Base-by-base conservation (phyloP, 768 basidiomycete genomes). In the Collybiopsis luxurians region DNA sequence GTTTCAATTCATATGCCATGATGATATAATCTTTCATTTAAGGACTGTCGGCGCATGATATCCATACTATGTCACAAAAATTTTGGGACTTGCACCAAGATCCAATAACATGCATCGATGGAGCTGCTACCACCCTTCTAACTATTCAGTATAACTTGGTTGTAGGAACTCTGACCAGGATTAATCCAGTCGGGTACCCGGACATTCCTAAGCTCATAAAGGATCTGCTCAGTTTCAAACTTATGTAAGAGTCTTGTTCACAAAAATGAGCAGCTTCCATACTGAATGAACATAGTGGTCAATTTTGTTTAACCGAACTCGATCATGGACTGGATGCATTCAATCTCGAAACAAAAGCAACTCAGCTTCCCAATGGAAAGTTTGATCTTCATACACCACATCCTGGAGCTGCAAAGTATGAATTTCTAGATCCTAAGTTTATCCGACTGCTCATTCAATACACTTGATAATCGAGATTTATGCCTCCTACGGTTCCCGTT, bases 321-420 rank as follows among this genome's bases (percentile, higher is more conserved):
- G 74, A 67, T 2, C 76, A 76, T 44, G 75, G 75, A 19, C 60
- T 76, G 10, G 75, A 77, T 48, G 70, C 68, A 13, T 52, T 63
- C 10, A 69, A 74, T 59, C 52, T 75, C 15, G 74, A 75, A 58
- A 76, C 75, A 1, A 73, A 69, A 1, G 74, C 74, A 9, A 73
- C 69, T 2, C 60, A 67, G 24, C 60, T 71, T 0, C 65, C 67
- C 1, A 61, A 66, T 27, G 73, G 69, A 0, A 58, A 54, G 17
- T 75, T 73, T 55, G 57, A 64, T 23, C 60, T 75, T 23, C 61
- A 75, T 62, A 72, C 73, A 0, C 73, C 72, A 2, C 49, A 53
- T 15, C 55, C 56, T 3, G 45, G 60, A 6, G 73, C 73, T 17
- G 72, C 72, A 1, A 73, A 74, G 74, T 75, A 54, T n/a, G n/a